Evolutionary conservation across 2,329 filamentous ascomycete species (phyloP).

Genomic region (Rosellinia necatrix): DNA sequence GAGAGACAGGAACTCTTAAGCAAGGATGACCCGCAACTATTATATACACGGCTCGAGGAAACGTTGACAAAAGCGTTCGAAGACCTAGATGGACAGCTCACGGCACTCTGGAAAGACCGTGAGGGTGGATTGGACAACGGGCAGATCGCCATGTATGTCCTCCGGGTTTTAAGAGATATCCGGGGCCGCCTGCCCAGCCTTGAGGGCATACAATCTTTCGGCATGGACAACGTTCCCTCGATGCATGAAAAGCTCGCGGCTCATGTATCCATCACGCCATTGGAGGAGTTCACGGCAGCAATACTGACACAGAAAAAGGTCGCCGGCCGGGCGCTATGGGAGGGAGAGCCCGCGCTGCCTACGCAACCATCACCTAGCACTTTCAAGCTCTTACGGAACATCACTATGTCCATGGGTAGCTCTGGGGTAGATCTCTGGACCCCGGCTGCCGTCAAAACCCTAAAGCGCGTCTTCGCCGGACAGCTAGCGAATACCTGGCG

Average conservation of each 20-base stretch:
- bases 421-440: constrained; percentile 84
- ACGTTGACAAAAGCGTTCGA: constrained; percentile 62
- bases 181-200: constrained; percentile 66
- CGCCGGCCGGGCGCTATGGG: constrained; percentile 74
- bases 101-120: constrained; percentile 53
- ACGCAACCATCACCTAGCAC: constrained; percentile 75
- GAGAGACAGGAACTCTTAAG: constrained; percentile 69
- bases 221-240: constrained; percentile 62
- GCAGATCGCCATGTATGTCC: constrained; percentile 65
- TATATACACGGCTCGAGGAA: constrained; percentile 63
- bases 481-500: constrained; percentile 57
- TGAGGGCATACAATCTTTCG: constrained; percentile 58
- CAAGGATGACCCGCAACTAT: constrained; percentile 69
- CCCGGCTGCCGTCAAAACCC: constrained; percentile 61
- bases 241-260: constrained; percentile 67
- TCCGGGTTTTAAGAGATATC: constrained; percentile 77
- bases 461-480: constrained; percentile 64
- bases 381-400: constrained; percentile 71
- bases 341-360: constrained; percentile 75
- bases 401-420: constrained; percentile 70
- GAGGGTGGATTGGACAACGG: constrained; percentile 54
- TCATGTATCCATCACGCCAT: constrained; percentile 54
- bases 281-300: constrained; percentile 53
- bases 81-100: constrained; percentile 61
- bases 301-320: constrained; percentile 54